phyloP scores from a whole-genome alignment of 306 rosid species.

The Cotoneaster glaucophyllus region DNA sequence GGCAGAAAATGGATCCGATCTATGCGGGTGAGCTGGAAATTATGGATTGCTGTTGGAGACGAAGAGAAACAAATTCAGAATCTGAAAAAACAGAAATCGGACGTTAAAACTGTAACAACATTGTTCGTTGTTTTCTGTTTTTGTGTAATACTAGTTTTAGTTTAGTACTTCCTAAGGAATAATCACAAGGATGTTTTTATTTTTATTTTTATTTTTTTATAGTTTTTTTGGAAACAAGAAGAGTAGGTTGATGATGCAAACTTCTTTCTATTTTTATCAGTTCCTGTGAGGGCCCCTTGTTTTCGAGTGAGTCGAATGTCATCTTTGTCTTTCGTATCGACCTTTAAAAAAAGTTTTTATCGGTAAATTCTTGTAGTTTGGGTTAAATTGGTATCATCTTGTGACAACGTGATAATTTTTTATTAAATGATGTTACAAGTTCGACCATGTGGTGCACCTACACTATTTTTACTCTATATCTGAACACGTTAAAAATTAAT shows the following conservation, averaged over 20 bases:
- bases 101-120: neutral
- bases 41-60: conserved; percentile 3
- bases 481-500: too few species aligned
- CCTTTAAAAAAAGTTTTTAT: neutral
- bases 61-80: conserved; percentile 9
- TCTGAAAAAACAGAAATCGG: neutral
- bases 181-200: neutral
- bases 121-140: neutral
- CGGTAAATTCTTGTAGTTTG: too few species aligned
- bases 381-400: neutral
- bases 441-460: neutral
- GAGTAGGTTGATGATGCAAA: neutral
- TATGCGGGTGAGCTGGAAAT: conserved; percentile 61
- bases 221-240: neutral
- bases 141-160: neutral
- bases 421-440: too few species aligned
- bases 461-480: fast-evolving
- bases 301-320: neutral
- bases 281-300: neutral
- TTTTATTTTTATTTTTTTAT: neutral
- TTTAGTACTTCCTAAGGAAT: neutral
- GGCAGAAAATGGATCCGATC: conserved; percentile 60
- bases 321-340: neutral
- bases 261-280: neutral
- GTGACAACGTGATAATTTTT: neutral